phyloP scores from a whole-genome alignment of 23 red algal species.

The Gracilaria domingensis region DNA sequence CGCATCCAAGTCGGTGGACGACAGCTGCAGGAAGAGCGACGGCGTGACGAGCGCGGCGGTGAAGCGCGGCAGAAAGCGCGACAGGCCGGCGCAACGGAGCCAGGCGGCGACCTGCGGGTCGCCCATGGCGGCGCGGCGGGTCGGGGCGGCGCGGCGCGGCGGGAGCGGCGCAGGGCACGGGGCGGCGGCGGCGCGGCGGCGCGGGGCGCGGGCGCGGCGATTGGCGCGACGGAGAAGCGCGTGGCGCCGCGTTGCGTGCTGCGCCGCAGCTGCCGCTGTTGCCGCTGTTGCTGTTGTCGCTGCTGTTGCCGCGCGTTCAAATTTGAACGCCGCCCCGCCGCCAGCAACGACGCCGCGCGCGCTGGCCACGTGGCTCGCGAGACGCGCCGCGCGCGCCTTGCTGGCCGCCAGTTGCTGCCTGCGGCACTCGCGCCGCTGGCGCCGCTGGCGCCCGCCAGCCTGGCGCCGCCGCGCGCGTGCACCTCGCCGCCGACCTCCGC shows the following conservation, averaged over 20 bases:
- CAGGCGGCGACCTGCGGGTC: constrained; percentile 66
- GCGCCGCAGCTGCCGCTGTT: background rate
- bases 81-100: constrained; percentile 73
- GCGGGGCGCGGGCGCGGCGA: no score
- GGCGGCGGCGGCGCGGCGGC: no score
- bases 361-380: background rate
- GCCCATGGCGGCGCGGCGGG: constrained; percentile 34
- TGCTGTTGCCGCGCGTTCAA: background rate
- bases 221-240: no score
- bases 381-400: no score
- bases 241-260: background rate
- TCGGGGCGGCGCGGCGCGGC: background rate
- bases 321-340: background rate
- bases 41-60: constrained; percentile 44
- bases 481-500: no score
- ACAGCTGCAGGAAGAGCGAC: constrained; percentile 39
- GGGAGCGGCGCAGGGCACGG: background rate
- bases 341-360: background rate
- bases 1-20: constrained; percentile 46
- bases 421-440: no score
- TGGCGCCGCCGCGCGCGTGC: no score
- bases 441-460: no score
- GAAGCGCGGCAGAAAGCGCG: constrained; percentile 61
- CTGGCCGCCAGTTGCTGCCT: no score
- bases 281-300: no score